A percentile compares a stretch with the other conserved stretches of the same genome.
These are phyloP conservation scores for Pythium oligandrum DNA, from an alignment of 352 stramenopile genomes.

Conservation along the genomic window DNA sequence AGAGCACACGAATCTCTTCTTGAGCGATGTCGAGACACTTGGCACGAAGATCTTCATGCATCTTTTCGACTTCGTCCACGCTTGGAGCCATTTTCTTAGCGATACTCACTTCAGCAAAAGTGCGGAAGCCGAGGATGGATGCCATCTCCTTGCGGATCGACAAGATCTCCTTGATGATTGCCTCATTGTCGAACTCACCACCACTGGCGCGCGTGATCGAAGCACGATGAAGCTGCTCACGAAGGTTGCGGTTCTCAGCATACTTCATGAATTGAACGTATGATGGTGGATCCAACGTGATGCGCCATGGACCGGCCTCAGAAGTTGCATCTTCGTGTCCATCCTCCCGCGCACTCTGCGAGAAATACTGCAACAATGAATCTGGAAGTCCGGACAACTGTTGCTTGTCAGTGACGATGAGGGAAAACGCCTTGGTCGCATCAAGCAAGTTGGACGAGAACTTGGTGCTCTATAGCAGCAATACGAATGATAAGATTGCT, in stretches of 20 bases:
- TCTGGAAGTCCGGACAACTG: conserved; percentile 90
- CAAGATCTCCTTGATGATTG: conserved; percentile 93
- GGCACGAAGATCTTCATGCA: conserved; percentile 90
- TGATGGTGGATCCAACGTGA: conserved; percentile 93
- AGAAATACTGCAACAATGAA: conserved; percentile 91
- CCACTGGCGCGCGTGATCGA: conserved; percentile 90
- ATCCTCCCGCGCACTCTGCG: conserved; percentile 70
- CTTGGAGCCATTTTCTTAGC: conserved; percentile 96
- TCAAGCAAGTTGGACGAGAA: conserved; percentile 98
- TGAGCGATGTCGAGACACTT: conserved; percentile 90
- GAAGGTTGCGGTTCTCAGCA: conserved; percentile 83
- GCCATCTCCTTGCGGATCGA: conserved; percentile 89
- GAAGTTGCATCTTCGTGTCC: conserved; percentile 62
- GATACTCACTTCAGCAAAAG: conserved; percentile 91
- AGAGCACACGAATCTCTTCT: conserved; percentile 90
- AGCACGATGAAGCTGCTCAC: conserved; percentile 92
- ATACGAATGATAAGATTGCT: not conserved
- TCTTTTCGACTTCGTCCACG: conserved; percentile 88
- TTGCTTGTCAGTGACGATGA: conserved; percentile 80
- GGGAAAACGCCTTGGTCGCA: conserved; percentile 93
- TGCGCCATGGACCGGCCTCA: conserved; percentile 89
- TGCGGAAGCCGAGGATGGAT: conserved; percentile 90
- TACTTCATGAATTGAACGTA: conserved; percentile 97
- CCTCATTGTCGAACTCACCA: conserved; percentile 89
- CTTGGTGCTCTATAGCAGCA: conserved; percentile 70